Percentiles rank a stretch among this genome's conserved stretches.
phyloP scores from a whole-genome alignment of 768 basidiomycete species.

The Vararia minispora region DNA sequence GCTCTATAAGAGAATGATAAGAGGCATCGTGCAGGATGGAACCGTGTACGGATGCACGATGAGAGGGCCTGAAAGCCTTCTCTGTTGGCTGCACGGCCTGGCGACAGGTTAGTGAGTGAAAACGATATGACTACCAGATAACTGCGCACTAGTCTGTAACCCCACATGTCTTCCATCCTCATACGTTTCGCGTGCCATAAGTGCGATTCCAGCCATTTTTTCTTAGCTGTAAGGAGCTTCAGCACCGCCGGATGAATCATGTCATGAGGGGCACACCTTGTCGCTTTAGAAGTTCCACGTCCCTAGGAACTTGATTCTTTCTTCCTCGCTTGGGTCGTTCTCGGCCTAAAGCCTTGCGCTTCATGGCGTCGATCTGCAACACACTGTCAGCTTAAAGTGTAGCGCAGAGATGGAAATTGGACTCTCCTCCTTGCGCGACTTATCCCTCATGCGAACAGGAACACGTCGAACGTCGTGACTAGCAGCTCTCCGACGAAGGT shows the following conservation, averaged over 20 bases:
- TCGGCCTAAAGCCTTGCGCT: slow-evolving; percentile 28
- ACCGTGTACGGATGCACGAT: slow-evolving; percentile 77
- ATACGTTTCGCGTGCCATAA: slow-evolving; percentile 97
- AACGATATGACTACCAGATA: not conserved
- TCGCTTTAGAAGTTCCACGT: slow-evolving; percentile 52
- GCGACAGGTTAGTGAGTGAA: not conserved
- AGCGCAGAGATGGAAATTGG: not conserved
- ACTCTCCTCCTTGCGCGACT: slow-evolving; percentile 72
- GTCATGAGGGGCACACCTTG: slow-evolving; percentile 46
- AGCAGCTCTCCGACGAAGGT: slow-evolving; percentile 85
- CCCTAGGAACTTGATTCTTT: slow-evolving; percentile 41
- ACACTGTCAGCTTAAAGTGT: not conserved
- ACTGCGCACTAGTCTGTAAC: slow-evolving; percentile 63
- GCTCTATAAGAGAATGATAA: slow-evolving; percentile 66
- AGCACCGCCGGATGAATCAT: not conserved
- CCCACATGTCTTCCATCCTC: slow-evolving; percentile 91
- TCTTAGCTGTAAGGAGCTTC: slow-evolving; percentile 46
- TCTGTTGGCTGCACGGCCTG: slow-evolving; percentile 83
- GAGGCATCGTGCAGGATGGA: slow-evolving; percentile 87
- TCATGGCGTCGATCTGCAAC: slow-evolving; percentile 41
- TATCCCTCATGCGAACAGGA: slow-evolving; percentile 70
- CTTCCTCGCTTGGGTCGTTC: slow-evolving; percentile 57
- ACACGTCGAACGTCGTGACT: slow-evolving; percentile 91
- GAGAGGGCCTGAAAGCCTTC: slow-evolving; percentile 85
- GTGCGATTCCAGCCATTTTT: slow-evolving; percentile 93